A percentile compares a stretch with the other conserved stretches of the same genome.
Conservation (phyloP, 306 rosid species). For the Cucumis hystrix region DNA sequence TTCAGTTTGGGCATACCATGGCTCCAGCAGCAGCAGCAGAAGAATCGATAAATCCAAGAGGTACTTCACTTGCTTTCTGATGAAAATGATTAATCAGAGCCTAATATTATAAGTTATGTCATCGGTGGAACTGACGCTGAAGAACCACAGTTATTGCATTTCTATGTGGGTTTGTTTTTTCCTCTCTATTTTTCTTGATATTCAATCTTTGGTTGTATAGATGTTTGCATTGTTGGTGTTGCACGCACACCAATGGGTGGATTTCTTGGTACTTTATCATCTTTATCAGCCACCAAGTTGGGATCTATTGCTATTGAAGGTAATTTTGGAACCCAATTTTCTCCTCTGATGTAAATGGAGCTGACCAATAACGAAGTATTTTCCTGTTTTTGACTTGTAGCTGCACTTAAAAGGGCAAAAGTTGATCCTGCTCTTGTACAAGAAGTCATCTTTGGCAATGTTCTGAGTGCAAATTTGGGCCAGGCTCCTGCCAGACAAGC, state of each 20-base stretch:
- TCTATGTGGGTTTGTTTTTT: neutral
- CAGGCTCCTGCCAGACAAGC: constrained; percentile 99
- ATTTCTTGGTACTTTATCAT: constrained; percentile 78
- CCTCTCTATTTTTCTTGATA: neutral
- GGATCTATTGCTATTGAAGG: constrained; percentile 91
- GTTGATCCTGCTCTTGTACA: constrained; percentile 80
- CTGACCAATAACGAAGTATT: neutral
- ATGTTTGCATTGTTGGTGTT: constrained; percentile 93
- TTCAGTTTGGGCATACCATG: constrained; percentile 19
- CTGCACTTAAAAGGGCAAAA: constrained; percentile 85
- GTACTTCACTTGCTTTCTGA: constrained; percentile 21
- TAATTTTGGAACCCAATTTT: constrained; percentile 10
- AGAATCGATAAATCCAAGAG: constrained; percentile 65
- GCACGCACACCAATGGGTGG: constrained; percentile 98
- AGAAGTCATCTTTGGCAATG: constrained; percentile 92
- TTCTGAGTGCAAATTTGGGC: constrained; percentile 94
- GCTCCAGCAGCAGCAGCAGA: constrained; percentile 37
- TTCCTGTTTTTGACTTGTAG: constrained; percentile 20
- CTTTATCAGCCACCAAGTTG: constrained; percentile 77
- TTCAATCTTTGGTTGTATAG: constrained; percentile 26
- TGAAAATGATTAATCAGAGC: neutral
- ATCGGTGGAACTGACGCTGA: neutral
- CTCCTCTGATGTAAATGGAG: neutral
- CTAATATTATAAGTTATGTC: neutral
- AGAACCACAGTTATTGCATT: neutral